Evolutionary conservation across 352 stramenopile species (phyloP), one percentile per base, ranked within the genome.

Genomic region (Albugo laibachii): DNA sequence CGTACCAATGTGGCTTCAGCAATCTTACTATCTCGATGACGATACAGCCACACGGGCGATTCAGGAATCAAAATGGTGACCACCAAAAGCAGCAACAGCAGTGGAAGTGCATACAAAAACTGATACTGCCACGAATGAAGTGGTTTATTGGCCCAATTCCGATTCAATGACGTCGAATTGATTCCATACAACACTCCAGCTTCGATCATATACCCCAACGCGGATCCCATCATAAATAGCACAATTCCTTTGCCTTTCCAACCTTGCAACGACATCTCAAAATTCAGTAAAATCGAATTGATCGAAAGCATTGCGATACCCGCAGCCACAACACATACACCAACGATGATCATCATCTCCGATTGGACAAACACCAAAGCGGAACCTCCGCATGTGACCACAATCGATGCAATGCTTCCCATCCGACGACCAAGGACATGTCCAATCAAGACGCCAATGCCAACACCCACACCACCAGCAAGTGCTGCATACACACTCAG

Each of bases 231-330:
- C 21, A 86, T 52, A 52, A 88, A 92, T 27, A 88, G 69, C 8
- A 69, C 80, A 5, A 86, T 59, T 36, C 72, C 80, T 59, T 92
- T 92, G 39, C 78, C 76, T n/a, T 69, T 75, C 75, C 76, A 88
- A 19, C 76, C 78, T 50, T 83, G 83, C 13, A 76, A 88, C 46
- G 71, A 92, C 20, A 92, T 92, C 50, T 92, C 78, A 36, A 65
- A 88, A 48, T 75, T 87, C 56, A 78, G 88, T 16, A 88, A 52
- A 42, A 83, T 46, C 18, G 82, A 80, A 50, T 81, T 84, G 59
- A 83, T 82, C 16, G 63, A 53, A 42, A 87, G 15, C 34, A 89
- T 85, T 1, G 66, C 71, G 6, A 52, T 66, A 5, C 75, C 79
- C n/a, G 62, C 61, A 0, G 73, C 57, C 10, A 64, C 66, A 36